Evolutionary conservation across 768 basidiomycete genomes (phyloP), one percentile per base, ranked within the genome.

Genomic region (Hygrophorus russula): DNA sequence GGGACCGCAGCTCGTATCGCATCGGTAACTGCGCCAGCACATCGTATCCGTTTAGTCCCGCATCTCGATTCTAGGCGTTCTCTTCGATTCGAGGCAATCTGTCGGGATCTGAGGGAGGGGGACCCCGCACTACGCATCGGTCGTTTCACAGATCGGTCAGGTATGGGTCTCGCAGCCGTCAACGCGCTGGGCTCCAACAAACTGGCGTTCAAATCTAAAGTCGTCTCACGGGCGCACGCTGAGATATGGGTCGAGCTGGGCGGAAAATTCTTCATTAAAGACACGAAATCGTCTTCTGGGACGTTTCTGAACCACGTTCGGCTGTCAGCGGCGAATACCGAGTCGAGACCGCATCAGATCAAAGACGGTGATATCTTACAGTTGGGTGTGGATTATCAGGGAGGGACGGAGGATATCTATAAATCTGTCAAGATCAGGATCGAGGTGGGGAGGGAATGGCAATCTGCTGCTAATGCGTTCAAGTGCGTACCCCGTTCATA

Each of bases 321-420:
- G 36, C 71, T 98, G n/a, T 80, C 80, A 30, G 70, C 81, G 0
- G 91, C 93, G 9, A 84, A 83, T 38, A 73, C 76, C 5, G 93
- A 94, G 58, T 84, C 80, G 4, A 66, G 78, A 31, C 76, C 89
- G 0, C 80, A 71, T 47, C 76, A 75, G 48, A 69, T 97, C 53
- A 89, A 85, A 63, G 93, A 97, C 48, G 94, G 94, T 1, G 93
- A 97, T 64, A 74, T 97, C 20, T 63, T 98, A 14, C 94, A 97
- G 63, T 78, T 97, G 0, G 93, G 94, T 2, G 90, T 98, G 19
- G 93, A 98, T 59, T 99, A 96, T 63, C 93, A 97, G 60, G 94
- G 94, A 5, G 94, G 94, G 0, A 78, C 87, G 5, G 92, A 97
- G 66, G 93, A 97, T 61, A 91, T 94, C 41, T 97, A 94, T 62